A percentile compares a stretch with the other conserved stretches of the same genome.
Conservation (phyloP, 768 basidiomycete genomes). For the Tulasnella sp. region DNA sequence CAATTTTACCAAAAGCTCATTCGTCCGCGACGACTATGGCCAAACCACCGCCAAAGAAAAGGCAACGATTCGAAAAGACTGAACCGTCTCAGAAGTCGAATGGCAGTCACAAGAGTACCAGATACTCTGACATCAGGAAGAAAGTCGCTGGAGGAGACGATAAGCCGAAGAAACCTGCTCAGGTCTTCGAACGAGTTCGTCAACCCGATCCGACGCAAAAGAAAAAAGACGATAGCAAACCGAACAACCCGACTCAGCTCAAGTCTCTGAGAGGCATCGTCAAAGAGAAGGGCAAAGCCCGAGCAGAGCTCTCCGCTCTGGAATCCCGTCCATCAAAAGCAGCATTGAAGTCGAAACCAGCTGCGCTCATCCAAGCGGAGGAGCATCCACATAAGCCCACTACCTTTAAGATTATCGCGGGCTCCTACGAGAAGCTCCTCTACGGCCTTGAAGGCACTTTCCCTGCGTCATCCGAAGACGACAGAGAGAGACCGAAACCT, state of each 20-base stretch:
- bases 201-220: neutral
- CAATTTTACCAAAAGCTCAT: neutral
- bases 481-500: constrained; percentile 19
- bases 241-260: neutral
- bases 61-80: neutral
- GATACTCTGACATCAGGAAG: neutral
- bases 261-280: neutral
- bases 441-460: constrained; percentile 71
- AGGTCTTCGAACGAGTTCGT: neutral
- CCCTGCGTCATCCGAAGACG: neutral
- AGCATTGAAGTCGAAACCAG: neutral
- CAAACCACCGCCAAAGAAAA: neutral
- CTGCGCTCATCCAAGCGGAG: constrained; percentile 29
- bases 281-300: neutral
- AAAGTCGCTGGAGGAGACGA: neutral
- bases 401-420: constrained; percentile 78
- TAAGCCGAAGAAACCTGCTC: neutral
- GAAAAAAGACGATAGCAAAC: neutral
- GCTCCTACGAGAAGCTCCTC: constrained; percentile 92
- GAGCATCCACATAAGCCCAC: constrained; percentile 9
- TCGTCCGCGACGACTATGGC: neutral
- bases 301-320: neutral
- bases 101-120: neutral
- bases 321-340: neutral
- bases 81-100: neutral